Base-by-base conservation (phyloP, 192 early-diverging fungal genomes). In the Rhizophagus prolifer region DNA sequence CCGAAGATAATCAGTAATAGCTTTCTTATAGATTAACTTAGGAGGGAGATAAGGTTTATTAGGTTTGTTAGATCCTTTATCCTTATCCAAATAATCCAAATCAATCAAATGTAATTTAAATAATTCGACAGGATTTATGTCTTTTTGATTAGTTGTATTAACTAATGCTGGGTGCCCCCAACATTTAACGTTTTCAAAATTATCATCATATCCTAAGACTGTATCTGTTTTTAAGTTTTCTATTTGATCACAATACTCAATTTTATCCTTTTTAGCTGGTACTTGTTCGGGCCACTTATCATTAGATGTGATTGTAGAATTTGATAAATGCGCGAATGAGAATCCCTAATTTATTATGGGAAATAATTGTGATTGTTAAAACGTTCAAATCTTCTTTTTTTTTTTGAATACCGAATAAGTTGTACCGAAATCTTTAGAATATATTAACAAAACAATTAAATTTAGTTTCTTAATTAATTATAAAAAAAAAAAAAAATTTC, bases 1-100 rank as follows among this genome's bases (percentile, higher is more conserved):
- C 25, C 83, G 80, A 2, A 88, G 77, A 60, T 88, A 88, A 71
- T 88, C 85, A 8, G 85, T 81, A 47, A 88, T 88, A n/a, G 81
- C 82, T 38, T 86, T 82, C 3, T 85, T 79, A 44, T 84, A 83
- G 14, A 81, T 81, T 12, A 88, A 75, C 25, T 81, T 80, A 34
- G 82, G 84, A 34, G 84, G 84, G 2, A 88, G 58, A 1, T 78
- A 74, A 23, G 80, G 79, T 34, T 78, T 58, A 23, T 86, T 80
- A 21, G 81, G 66, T 19, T 86, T 74, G 38, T 81, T 79, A 38
- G 36, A 38, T 5, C 7, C 7, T 5, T 38, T 38, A 38, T 38
- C 5, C 36, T 38, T 38, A 38, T 38, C 36, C 28, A 82, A 78
- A 31, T 86, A 7, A 38, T 38, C 36, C 34, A 82, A 78, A 31